Conservation (phyloP, 495 filamentous ascomycete species). For the Penicillium longicatenatum region DNA sequence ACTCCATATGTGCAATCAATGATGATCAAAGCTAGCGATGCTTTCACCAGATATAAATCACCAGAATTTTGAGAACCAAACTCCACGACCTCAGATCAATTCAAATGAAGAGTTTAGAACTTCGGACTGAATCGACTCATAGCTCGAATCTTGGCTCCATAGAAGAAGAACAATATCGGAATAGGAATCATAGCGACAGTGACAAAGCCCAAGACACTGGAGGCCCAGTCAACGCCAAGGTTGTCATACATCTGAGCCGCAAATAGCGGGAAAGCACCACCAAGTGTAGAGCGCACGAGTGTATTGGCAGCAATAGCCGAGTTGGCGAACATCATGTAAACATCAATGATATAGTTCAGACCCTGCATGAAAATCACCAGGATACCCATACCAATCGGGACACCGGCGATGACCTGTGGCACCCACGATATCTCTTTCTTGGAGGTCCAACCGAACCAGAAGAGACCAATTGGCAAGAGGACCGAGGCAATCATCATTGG, state of each 20-base stretch:
- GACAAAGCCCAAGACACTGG: constrained; percentile 66
- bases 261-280: constrained; percentile 67
- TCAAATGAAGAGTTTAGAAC: no score
- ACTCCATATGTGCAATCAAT: background rate
- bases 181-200: constrained; percentile 66
- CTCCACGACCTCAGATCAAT: no score
- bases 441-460: constrained; percentile 68
- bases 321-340: constrained; percentile 60
- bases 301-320: constrained; percentile 70
- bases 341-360: constrained; percentile 66
- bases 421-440: constrained; percentile 45
- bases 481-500: constrained; percentile 59
- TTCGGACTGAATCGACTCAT: constrained; percentile 51
- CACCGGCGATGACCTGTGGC: constrained; percentile 50
- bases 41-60: no score
- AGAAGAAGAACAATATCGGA: constrained; percentile 70
- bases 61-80: no score
- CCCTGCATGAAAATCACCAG: constrained; percentile 60
- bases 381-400: constrained; percentile 56
- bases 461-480: constrained; percentile 59
- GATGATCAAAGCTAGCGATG: background rate
- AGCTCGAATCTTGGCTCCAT: constrained; percentile 61
- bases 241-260: constrained; percentile 62
- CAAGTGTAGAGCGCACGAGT: constrained; percentile 62
- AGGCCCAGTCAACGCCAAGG: constrained; percentile 65